Base-by-base conservation (phyloP, 495 filamentous ascomycete species). In the Penicillium flavigenum region DNA sequence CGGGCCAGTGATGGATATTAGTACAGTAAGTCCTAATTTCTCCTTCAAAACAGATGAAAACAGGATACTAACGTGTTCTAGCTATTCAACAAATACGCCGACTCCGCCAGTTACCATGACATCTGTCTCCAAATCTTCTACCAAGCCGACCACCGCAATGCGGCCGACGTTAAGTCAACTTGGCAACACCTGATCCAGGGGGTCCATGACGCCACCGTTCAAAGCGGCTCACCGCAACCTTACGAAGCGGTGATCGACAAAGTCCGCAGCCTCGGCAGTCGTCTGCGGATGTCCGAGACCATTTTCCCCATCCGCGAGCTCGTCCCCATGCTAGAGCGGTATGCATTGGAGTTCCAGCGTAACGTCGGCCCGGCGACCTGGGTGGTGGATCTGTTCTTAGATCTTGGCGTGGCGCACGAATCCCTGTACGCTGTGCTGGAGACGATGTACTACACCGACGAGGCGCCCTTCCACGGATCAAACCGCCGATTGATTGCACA, bases 121-220 rank as follows among this genome's bases (percentile, higher is more conserved):
- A 84, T 99, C 54, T 95, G 88, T 70, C 84, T 99, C 22, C 79
- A 89, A 49, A 96, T 98, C 63, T 98, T 89, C 75, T 87, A 90
- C 72, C 78, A 85, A 0, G 92, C 92, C 31, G 89, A 97, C 71
- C 88, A 92, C 76, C 88, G 92, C 61, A 93, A 92, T 65, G 78
- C 85, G 9, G 83, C 86, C 48, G 86, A 92, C 69, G 91, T 99
- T 68, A 77, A 77, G 52, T 75, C 86, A 50, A 93, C 90, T 24
- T 99, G 94, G 94, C 80, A 87, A 63, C 85, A 86, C 56, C 80
- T 96, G 24, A 83, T 98, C 59, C 81, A 88, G 26, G 74, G 83
- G 51, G 80, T 81, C 6, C 88, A 96, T 69, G 72, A 81, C 34
- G 77, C 86, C n/a, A 83, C 88, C 6, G 68, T 79, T 31, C 62